Conservation (phyloP, 352 stramenopile genomes). For the Phytophthora fragariae region DNA sequence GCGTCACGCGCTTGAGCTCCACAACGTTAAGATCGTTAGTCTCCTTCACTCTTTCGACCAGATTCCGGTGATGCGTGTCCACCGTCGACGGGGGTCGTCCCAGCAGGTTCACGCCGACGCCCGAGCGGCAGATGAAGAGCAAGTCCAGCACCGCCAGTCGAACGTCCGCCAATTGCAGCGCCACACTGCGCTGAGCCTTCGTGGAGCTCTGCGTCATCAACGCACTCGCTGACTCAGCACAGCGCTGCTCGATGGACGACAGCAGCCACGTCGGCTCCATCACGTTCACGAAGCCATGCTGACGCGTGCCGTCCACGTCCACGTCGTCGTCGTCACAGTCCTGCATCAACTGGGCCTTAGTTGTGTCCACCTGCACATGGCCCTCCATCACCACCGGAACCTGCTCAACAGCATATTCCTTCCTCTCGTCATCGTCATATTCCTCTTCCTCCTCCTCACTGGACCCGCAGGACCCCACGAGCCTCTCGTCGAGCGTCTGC, state of each 20-base stretch:
- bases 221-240: constrained; percentile 44
- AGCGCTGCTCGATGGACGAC: constrained; percentile 72
- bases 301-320: constrained; percentile 4
- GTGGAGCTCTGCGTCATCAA: constrained; percentile 33
- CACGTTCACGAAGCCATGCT: constrained; percentile 71
- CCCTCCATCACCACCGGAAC: not conserved
- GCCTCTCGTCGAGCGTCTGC: not conserved
- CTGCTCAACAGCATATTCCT: not conserved
- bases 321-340: constrained; percentile 2
- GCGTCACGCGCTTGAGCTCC: constrained; percentile 46
- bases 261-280: constrained; percentile 81
- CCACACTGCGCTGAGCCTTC: constrained; percentile 18
- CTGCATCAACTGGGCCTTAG: constrained; percentile 13
- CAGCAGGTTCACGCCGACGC: constrained; percentile 59
- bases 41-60: constrained; percentile 47
- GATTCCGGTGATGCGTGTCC: constrained; percentile 49
- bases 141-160: constrained; percentile 70
- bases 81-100: constrained; percentile 52
- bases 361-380: not conserved
- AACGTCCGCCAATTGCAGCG: constrained; percentile 52
- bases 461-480: not conserved
- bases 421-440: not conserved
- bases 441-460: constrained; percentile 1
- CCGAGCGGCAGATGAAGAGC: constrained; percentile 69
- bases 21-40: constrained; percentile 27